Percentiles rank a stretch among this genome's conserved stretches.
Conservation (phyloP, 345 rosid genomes). For the Bruguiera gymnorhiza region DNA sequence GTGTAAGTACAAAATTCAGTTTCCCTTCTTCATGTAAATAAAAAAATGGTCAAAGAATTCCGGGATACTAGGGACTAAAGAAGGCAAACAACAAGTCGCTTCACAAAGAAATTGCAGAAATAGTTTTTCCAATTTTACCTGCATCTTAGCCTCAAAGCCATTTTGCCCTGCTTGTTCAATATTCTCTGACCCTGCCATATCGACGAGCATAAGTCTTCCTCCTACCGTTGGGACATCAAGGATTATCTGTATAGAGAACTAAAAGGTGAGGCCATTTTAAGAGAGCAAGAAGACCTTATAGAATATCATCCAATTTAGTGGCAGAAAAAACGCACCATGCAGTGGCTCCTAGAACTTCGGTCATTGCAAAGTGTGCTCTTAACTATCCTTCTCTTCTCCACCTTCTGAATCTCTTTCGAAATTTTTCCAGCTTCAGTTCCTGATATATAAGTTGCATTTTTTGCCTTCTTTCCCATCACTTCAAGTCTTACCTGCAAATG, state of each 20-base stretch:
- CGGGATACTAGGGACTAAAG: too few species aligned
- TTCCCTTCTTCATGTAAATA: neutral
- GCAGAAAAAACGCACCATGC: constrained; percentile 52
- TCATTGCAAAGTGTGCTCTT: constrained; percentile 94
- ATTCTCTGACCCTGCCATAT: constrained; percentile 99
- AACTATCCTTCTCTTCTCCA: constrained; percentile 89
- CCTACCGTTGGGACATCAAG: constrained; percentile 98
- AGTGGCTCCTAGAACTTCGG: constrained; percentile 95
- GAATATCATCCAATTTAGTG: neutral
- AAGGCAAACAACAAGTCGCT: too few species aligned
- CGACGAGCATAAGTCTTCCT: constrained; percentile 95
- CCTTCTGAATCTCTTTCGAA: constrained; percentile 84
- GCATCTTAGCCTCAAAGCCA: constrained; percentile 96
- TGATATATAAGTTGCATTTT: constrained; percentile 78
- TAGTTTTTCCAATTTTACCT: constrained; percentile 40
- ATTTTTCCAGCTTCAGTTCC: constrained; percentile 91
- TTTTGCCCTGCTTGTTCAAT: constrained; percentile 95
- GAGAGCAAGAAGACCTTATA: neutral
- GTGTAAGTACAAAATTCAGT: constrained; percentile 15
- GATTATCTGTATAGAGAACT: constrained; percentile 48
- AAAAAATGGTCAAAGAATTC: neutral
- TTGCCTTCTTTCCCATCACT: constrained; percentile 96
- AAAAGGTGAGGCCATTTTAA: neutral
- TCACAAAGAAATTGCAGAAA: neutral
- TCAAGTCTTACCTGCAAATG: constrained; percentile 74